These are phyloP conservation scores for Cladochytrium replicatum DNA, from an alignment of 192 early-diverging fungal species.

Conservation along the genomic window DNA sequence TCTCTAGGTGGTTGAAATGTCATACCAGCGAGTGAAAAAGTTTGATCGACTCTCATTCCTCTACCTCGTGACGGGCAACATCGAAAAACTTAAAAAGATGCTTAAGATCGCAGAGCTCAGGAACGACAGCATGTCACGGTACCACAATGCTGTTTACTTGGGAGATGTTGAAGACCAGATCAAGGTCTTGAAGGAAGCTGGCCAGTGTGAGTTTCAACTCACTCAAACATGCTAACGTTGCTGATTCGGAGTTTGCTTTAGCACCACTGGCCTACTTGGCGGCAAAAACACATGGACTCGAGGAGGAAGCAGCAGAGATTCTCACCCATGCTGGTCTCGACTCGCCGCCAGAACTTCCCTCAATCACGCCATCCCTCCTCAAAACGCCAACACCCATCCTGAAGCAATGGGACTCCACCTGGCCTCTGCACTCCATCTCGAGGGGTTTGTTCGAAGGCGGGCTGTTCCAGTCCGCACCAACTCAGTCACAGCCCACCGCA, in stretches of 20 bases:
- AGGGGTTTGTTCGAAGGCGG: conserved; percentile 76
- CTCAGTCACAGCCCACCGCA: conserved; percentile 1
- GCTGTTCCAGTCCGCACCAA: conserved; percentile 14
- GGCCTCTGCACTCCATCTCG: conserved; percentile 81
- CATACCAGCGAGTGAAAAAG: conserved; percentile 84
- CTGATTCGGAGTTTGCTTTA: no score
- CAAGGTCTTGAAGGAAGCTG: conserved; percentile 69
- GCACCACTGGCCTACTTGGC: conserved; percentile 87
- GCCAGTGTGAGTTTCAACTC: no score
- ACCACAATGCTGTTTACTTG: conserved; percentile 85
- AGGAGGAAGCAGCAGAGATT: conserved; percentile 76
- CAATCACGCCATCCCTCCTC: conserved; percentile 43
- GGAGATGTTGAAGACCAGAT: conserved; percentile 91
- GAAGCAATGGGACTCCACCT: conserved; percentile 69
- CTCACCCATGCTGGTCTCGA: conserved; percentile 59
- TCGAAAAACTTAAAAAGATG: conserved; percentile 89
- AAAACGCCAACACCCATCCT: conserved; percentile 63
- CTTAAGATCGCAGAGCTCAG: conserved; percentile 83
- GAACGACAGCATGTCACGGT: conserved; percentile 77
- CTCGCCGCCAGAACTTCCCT: conserved; percentile 42
- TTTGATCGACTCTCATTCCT: conserved; percentile 92
- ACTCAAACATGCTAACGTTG: no score
- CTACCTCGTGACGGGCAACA: conserved; percentile 86
- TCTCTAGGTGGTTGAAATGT: conserved; percentile 69
- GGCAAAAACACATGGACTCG: conserved; percentile 81